These are phyloP conservation scores for Pelargonium cotyledonis DNA, from an alignment of 441 rosid species.

Conservation along the genomic window DNA sequence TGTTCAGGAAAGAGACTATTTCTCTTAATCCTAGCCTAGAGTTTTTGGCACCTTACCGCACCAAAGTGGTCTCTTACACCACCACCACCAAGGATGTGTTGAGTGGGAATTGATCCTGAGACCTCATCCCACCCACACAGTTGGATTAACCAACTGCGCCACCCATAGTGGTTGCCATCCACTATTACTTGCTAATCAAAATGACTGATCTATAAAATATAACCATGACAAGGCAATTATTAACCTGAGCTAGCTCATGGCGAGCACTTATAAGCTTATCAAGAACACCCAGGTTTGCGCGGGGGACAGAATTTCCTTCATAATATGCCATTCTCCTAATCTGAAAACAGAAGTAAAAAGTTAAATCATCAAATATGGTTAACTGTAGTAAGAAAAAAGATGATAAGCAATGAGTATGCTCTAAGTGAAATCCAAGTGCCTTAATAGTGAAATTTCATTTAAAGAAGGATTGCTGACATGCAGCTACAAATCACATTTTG, in stretches of 20 bases:
- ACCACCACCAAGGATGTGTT: too few relatives aligned
- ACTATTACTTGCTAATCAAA: conserved; percentile 9
- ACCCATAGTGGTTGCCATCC: not conserved
- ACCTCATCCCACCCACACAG: too few relatives aligned
- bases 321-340: conserved; percentile 71
- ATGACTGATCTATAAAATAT: conserved; percentile 6
- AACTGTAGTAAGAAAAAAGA: conserved; percentile 11
- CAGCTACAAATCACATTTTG: conserved; percentile 11
- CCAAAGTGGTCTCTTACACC: too few relatives aligned
- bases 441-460: conserved; percentile 1
- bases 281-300: conserved; percentile 69
- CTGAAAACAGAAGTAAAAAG: conserved; percentile 32
- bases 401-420: not conserved
- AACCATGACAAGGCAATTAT: conserved; percentile 10
- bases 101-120: too few relatives aligned
- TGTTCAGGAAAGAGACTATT: too few relatives aligned
- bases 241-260: conserved; percentile 88
- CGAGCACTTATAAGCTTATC: conserved; percentile 71
- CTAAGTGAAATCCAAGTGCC: conserved; percentile 5
- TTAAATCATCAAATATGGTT: conserved; percentile 16
- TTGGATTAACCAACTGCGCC: too few relatives aligned
- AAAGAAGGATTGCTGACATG: not conserved
- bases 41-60: too few relatives aligned
- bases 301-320: conserved; percentile 76
- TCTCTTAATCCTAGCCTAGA: too few relatives aligned